phyloP scores from a whole-genome alignment of 208 protist genomes.

The Leishmania aethiopica region DNA sequence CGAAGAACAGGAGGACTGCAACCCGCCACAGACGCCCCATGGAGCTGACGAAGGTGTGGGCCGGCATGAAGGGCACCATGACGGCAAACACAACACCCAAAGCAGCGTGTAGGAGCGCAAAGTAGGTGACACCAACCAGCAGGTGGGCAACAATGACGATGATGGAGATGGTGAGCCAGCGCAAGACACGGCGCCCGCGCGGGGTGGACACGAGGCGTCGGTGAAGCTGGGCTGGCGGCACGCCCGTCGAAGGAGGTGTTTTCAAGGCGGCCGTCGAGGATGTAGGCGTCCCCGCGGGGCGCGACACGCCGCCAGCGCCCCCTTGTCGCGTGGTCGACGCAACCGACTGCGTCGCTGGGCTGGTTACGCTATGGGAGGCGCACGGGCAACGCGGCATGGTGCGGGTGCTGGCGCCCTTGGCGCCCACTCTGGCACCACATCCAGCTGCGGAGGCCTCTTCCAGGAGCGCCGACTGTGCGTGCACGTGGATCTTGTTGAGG shows the following conservation, averaged over 20 bases:
- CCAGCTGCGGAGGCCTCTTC: neutral
- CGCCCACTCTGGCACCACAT: neutral
- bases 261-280: neutral
- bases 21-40: constrained; percentile 55
- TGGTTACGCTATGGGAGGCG: neutral
- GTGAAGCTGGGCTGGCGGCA: neutral
- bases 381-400: neutral
- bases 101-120: constrained; percentile 47
- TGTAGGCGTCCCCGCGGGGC: neutral
- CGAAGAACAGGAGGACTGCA: constrained; percentile 47
- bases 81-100: constrained; percentile 50
- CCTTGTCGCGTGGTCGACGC: neutral
- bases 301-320: neutral
- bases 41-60: constrained; percentile 27
- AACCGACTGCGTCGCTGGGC: neutral
- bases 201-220: constrained; percentile 37
- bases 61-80: constrained; percentile 31
- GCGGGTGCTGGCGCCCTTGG: neutral
- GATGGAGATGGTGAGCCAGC: constrained; percentile 30
- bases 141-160: constrained; percentile 41
- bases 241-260: neutral
- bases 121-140: constrained; percentile 43
- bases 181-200: constrained; percentile 40
- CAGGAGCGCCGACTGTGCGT: constrained; percentile 4
- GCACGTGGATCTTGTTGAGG: constrained; percentile 54